phyloP scores from a whole-genome alignment of 345 rosid species.

The Tarenaya hassleriana region DNA sequence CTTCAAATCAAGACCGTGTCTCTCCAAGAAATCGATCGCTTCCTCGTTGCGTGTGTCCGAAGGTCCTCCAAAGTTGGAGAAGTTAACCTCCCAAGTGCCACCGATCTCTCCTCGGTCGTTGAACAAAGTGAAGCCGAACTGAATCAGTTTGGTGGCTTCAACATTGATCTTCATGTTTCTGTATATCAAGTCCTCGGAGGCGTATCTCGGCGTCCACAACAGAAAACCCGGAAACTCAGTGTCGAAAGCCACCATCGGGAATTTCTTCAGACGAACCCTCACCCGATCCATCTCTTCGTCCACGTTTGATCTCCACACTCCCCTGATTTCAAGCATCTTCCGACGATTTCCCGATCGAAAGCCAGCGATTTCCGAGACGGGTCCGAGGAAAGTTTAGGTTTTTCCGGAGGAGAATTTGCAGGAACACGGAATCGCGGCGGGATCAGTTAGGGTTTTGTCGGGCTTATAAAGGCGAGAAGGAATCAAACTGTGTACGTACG shows the following conservation, averaged over 20 bases:
- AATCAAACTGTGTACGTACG: too few relatives aligned
- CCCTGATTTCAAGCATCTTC: neutral
- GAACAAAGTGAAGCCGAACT: slow-evolving; percentile 24
- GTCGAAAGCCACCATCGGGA: slow-evolving; percentile 21
- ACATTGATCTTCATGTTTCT: slow-evolving; percentile 9
- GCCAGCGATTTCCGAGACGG: slow-evolving; percentile 11
- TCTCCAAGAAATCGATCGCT: slow-evolving; percentile 17
- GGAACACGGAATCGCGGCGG: slow-evolving; percentile 18
- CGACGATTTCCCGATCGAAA: neutral
- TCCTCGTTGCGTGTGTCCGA: slow-evolving; percentile 10
- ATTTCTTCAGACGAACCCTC: neutral
- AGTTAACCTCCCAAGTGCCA: slow-evolving; percentile 26
- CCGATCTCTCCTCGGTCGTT: slow-evolving; percentile 24
- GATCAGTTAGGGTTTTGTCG: slow-evolving; percentile 21
- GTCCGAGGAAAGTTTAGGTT: slow-evolving; percentile 9
- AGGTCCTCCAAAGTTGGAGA: slow-evolving; percentile 25
- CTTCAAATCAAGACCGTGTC: slow-evolving; percentile 20
- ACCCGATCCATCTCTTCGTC: slow-evolving; percentile 4
- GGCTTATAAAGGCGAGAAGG: too few relatives aligned
- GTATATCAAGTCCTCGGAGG: slow-evolving; percentile 1
- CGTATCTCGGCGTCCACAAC: neutral
- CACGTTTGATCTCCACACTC: slow-evolving; percentile 15
- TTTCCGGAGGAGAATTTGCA: slow-evolving; percentile 12
- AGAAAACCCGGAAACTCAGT: slow-evolving; percentile 23
- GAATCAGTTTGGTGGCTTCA: slow-evolving; percentile 21